phyloP scores from a whole-genome alignment of 2,329 filamentous ascomycete genomes.

The Hortaea werneckii region DNA sequence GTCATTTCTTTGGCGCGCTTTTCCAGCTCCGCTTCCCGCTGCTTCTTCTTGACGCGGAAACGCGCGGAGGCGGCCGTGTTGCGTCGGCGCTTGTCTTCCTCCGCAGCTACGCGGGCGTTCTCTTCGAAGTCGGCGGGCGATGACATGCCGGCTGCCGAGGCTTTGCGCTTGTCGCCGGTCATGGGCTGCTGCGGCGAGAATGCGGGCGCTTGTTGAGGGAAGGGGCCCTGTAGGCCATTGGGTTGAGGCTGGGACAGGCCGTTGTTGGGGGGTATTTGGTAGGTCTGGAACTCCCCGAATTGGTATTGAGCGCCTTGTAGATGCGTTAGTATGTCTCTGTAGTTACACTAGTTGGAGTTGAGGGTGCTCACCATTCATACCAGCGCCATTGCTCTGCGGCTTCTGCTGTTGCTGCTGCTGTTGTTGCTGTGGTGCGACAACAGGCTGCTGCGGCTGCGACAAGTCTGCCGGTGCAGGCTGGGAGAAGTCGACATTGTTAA shows the following conservation, averaged over 20 bases:
- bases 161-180: conserved; percentile 37
- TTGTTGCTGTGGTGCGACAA: too few relatives aligned
- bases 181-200: conserved; percentile 8
- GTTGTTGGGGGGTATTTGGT: conserved; percentile 18
- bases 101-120: conserved; percentile 36
- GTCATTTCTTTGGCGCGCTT: conserved; percentile 42
- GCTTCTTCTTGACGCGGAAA: conserved; percentile 47
- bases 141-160: conserved; percentile 25
- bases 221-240: conserved; percentile 18
- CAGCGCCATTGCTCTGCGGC: conserved; percentile 1
- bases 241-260: conserved; percentile 18
- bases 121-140: conserved; percentile 33
- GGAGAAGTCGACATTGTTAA: conserved; percentile 9
- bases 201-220: conserved; percentile 15
- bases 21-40: conserved; percentile 43
- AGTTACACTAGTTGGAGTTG: not conserved
- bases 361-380: conserved; percentile 10
- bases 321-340: conserved; percentile 10
- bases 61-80: conserved; percentile 44
- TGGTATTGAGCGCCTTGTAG: conserved; percentile 32
- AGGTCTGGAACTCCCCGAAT: conserved; percentile 37
- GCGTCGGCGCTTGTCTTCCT: conserved; percentile 44
- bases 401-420: not conserved
- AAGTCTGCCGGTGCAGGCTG: conserved; percentile 1
- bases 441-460: conserved; percentile 1